phyloP scores from a whole-genome alignment of 1,284 basidiomycete species.

The Cystobasidiaceae sp. region DNA sequence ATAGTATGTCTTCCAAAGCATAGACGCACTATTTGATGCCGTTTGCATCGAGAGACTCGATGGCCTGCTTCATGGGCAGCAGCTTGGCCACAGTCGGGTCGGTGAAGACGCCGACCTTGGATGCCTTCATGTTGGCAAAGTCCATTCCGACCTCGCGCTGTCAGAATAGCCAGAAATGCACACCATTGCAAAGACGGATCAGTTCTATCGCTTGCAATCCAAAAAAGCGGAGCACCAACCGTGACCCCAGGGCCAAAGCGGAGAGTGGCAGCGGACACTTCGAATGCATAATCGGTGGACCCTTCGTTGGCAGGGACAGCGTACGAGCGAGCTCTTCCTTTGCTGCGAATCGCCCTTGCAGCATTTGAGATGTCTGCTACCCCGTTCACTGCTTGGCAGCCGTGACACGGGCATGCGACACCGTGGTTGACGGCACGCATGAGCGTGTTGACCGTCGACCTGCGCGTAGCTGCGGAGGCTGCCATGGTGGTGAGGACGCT shows the following conservation, averaged over 20 bases:
- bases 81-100: slow-evolving; percentile 79
- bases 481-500: not conserved
- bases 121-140: slow-evolving; percentile 79
- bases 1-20: not conserved
- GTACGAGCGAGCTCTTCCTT: slow-evolving; percentile 35
- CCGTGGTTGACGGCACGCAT: slow-evolving; percentile 32
- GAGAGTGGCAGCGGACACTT: slow-evolving; percentile 87
- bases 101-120: slow-evolving; percentile 87
- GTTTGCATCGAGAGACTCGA: slow-evolving; percentile 66
- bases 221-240: no score
- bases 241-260: slow-evolving; percentile 47
- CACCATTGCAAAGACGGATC: no score
- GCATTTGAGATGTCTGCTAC: slow-evolving; percentile 22
- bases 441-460: slow-evolving; percentile 15
- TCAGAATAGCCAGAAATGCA: no score
- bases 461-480: not conserved
- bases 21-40: slow-evolving; percentile 52
- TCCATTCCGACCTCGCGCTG: slow-evolving; percentile 69
- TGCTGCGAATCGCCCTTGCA: slow-evolving; percentile 23
- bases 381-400: slow-evolving; percentile 12
- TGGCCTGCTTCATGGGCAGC: slow-evolving; percentile 64
- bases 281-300: slow-evolving; percentile 88
- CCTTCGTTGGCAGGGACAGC: slow-evolving; percentile 76
- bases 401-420: slow-evolving; percentile 30
- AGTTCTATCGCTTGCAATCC: no score